Evolutionary conservation across 768 basidiomycete species (phyloP).

Genomic region (Fomitopsis pulvina): DNA sequence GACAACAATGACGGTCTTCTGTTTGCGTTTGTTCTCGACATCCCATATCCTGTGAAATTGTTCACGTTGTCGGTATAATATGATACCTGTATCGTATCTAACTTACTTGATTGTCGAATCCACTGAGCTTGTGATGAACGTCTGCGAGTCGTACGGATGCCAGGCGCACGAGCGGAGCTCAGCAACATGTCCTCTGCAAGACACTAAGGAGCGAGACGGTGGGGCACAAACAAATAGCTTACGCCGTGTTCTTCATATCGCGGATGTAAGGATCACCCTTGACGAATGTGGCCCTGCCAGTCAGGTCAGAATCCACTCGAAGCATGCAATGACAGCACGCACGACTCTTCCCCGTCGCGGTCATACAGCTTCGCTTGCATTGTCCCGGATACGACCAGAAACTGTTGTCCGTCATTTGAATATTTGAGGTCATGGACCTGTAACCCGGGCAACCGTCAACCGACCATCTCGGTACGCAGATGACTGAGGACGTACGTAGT

Average conservation of each 20-base stretch:
- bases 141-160: constrained; percentile 82
- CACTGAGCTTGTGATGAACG: constrained; percentile 89
- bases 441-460: not conserved
- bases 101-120: constrained; percentile 90
- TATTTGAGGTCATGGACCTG: constrained; percentile 91
- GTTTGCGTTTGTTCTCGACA: constrained; percentile 84
- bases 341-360: constrained; percentile 92
- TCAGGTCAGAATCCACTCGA: constrained; percentile 41
- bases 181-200: constrained; percentile 82
- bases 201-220: constrained; percentile 7
- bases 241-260: constrained; percentile 99
- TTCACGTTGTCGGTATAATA: not conserved
- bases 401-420: constrained; percentile 79
- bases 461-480: not conserved
- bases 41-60: constrained; percentile 83
- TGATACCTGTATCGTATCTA: not conserved
- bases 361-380: constrained; percentile 85
- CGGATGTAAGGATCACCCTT: constrained; percentile 98
- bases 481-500: constrained; percentile 61
- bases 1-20: constrained; percentile 93
- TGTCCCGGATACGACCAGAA: constrained; percentile 86
- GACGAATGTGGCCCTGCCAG: constrained; percentile 63
- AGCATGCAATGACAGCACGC: constrained; percentile 28
- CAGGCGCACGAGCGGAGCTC: constrained; percentile 87
- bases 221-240: constrained; percentile 26